Percentiles rank a stretch among this genome's conserved stretches.
Conservation (phyloP, 139 green algal genomes). For the Micromonas commoda region DNA sequence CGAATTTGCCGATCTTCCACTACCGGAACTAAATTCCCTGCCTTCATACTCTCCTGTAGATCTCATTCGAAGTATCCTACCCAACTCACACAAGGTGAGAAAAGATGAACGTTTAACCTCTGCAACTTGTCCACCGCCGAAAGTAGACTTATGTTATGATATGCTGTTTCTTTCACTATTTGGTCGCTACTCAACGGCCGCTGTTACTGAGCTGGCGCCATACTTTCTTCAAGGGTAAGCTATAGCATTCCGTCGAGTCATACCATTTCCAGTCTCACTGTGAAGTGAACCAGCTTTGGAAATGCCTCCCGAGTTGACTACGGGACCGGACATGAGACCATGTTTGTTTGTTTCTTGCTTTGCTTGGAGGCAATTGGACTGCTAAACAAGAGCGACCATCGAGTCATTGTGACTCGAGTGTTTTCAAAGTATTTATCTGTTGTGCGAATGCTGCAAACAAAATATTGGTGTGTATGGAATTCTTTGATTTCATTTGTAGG, state of each 20-base stretch:
- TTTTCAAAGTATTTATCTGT: neutral
- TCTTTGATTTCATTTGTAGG: neutral
- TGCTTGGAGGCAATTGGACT: neutral
- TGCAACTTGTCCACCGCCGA: too few species aligned
- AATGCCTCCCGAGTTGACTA: conserved; percentile 1
- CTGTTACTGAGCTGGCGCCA: neutral
- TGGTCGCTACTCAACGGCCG: too few species aligned
- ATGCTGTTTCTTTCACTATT: too few species aligned
- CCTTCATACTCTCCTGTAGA: too few species aligned
- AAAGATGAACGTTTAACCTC: too few species aligned
- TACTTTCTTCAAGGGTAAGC: conserved; percentile 7
- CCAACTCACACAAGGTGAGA: too few species aligned
- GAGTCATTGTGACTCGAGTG: neutral
- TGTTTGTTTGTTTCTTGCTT: neutral
- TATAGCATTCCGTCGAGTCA: neutral
- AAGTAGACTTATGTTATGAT: too few species aligned
- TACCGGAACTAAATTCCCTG: too few species aligned
- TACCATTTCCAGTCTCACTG: too few species aligned
- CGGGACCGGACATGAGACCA: neutral
- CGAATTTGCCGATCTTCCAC: too few species aligned
- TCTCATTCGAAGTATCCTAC: too few species aligned
- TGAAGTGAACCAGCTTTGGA: neutral
- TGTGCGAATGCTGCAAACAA: neutral
- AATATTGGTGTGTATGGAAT: neutral
- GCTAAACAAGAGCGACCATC: neutral